phyloP scores from a whole-genome alignment of 2,329 filamentous ascomycete genomes.

The Cladophialophora psammophila region DNA sequence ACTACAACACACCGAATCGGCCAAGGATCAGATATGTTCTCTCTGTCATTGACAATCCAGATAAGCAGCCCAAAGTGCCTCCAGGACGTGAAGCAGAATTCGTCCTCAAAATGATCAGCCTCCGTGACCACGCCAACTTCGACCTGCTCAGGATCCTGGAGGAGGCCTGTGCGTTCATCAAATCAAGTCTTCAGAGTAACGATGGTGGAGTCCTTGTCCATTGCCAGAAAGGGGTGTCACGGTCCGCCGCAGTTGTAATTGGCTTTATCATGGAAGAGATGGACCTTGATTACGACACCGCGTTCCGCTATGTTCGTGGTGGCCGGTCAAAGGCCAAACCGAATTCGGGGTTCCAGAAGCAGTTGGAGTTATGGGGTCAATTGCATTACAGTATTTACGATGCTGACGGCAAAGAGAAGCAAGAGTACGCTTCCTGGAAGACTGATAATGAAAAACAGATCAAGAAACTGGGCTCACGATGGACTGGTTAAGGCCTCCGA shows the following conservation, averaged over 20 bases:
- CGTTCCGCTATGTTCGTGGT: conserved; percentile 31
- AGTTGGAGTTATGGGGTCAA: conserved; percentile 32
- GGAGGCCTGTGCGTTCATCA: conserved; percentile 34
- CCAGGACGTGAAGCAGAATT: conserved; percentile 32
- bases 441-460: conserved; percentile 29
- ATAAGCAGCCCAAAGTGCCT: conserved; percentile 29
- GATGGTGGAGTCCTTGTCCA: conserved; percentile 37
- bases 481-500: background rate
- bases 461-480: conserved; percentile 13
- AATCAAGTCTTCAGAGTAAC: conserved; percentile 23
- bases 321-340: conserved; percentile 31
- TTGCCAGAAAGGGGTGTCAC: conserved; percentile 38
- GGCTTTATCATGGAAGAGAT: conserved; percentile 36
- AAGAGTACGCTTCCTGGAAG: conserved; percentile 31
- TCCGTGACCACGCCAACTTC: conserved; percentile 26
- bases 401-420: conserved; percentile 27
- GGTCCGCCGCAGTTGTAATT: conserved; percentile 34
- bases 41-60: conserved; percentile 26
- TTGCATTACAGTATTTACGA: conserved; percentile 32
- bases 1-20: conserved; percentile 31
- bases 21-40: conserved; percentile 36
- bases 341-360: conserved; percentile 33
- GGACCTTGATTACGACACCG: conserved; percentile 32
- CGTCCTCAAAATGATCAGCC: conserved; percentile 33
- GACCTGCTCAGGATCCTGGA: conserved; percentile 30